A percentile compares a stretch with the other conserved stretches of the same genome.
These are phyloP conservation scores for Peronospora farinosa DNA, from an alignment of 352 stramenopile genomes.

Conservation along the genomic window DNA sequence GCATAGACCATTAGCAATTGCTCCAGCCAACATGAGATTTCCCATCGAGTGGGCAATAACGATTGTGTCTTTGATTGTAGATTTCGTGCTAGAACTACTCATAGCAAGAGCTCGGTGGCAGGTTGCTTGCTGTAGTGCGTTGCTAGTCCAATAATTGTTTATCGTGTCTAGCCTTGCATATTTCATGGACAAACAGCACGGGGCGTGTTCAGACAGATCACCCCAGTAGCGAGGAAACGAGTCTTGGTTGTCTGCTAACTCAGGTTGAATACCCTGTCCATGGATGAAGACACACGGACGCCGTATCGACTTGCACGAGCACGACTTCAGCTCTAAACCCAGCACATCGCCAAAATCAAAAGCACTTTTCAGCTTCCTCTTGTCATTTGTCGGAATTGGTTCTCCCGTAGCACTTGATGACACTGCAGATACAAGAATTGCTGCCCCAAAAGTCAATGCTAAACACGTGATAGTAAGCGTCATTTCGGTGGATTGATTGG, in stretches of 20 bases:
- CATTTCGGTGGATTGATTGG: not conserved
- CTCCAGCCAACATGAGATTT: conserved; percentile 28
- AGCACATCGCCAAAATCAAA: not conserved
- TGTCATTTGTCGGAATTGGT: not conserved
- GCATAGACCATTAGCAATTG: conserved; percentile 23
- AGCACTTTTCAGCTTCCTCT: not conserved
- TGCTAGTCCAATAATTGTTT: conserved; percentile 31
- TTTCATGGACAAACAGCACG: conserved; percentile 33
- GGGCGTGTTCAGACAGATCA: conserved; percentile 26
- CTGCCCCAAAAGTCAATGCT: conserved; percentile 2
- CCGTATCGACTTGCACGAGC: conserved; percentile 2
- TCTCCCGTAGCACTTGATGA: conserved; percentile 1
- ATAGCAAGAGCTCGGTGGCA: conserved; percentile 23
- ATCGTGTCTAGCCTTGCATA: conserved; percentile 32
- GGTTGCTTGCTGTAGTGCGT: conserved; percentile 28
- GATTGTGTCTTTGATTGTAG: conserved; percentile 29
- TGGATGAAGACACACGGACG: conserved; percentile 10
- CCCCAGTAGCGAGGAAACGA: conserved; percentile 28
- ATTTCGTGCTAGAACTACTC: conserved; percentile 14
- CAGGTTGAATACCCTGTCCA: conserved; percentile 2
- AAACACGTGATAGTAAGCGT: conserved; percentile 1
- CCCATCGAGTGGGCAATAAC: conserved; percentile 44
- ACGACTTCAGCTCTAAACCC: not conserved
- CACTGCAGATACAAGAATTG: conserved; percentile 1
- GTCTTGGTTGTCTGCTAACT: conserved; percentile 9